Percentiles rank a stretch among this genome's conserved stretches.
Conservation (phyloP, 768 basidiomycete genomes). For the Scleroderma bovista region DNA sequence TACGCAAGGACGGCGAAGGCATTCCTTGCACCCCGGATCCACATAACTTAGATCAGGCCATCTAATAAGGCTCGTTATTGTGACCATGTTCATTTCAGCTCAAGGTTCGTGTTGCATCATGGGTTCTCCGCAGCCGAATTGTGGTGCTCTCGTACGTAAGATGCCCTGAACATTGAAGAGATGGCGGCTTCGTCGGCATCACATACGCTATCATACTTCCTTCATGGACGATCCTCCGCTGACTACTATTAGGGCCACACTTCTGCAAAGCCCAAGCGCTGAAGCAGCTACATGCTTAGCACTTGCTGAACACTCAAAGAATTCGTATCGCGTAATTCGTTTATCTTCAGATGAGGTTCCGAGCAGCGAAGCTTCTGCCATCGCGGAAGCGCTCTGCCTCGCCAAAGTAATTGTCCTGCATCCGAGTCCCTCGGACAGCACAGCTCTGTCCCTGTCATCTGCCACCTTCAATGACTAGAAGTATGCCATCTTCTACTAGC, state of each 20-base stretch:
- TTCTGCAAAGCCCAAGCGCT: too few species aligned
- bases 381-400: conserved; percentile 36
- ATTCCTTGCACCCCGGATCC: conserved; percentile 32
- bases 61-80: too few species aligned
- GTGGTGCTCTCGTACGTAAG: conserved; percentile 34
- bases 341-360: too few species aligned
- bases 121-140: conserved; percentile 7
- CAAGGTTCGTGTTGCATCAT: conserved; percentile 57
- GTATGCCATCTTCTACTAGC: conserved; percentile 69
- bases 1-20: conserved; percentile 41
- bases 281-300: too few species aligned
- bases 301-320: too few species aligned
- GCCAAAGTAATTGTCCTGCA: too few species aligned
- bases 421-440: too few species aligned
- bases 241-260: conserved; percentile 10
- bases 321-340: too few species aligned
- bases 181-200: conserved; percentile 75
- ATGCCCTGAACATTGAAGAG: conserved; percentile 96
- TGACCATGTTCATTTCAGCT: conserved; percentile 67
- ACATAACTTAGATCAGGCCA: conserved; percentile 24
- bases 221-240: conserved; percentile 52
- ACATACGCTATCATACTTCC: conserved; percentile 81
- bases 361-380: conserved; percentile 22
- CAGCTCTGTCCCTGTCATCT: too few species aligned
- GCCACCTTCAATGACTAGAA: too few species aligned